phyloP scores from a whole-genome alignment of 768 basidiomycete species.

The Phallus indusiatus region DNA sequence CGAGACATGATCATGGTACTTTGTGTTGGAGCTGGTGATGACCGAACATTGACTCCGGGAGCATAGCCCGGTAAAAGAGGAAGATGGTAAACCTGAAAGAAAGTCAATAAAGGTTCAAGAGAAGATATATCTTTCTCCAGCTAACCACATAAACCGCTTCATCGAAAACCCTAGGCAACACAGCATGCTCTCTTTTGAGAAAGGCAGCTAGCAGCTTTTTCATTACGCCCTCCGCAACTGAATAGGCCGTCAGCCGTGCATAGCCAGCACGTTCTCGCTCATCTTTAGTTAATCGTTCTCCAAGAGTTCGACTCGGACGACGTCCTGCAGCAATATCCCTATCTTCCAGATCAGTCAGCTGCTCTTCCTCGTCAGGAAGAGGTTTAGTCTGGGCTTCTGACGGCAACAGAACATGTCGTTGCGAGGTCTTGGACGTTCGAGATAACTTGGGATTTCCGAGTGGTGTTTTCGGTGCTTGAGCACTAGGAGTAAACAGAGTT shows the following conservation, averaged over 20 bases:
- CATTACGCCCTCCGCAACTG: constrained; percentile 74
- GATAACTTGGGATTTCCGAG: constrained; percentile 9
- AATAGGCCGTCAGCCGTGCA: constrained; percentile 83
- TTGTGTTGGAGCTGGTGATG: constrained; percentile 48
- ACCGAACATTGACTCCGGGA: constrained; percentile 76
- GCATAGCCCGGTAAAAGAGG: constrained; percentile 90
- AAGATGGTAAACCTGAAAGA: constrained; percentile 76
- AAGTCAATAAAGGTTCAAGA: neutral
- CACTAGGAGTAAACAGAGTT: neutral
- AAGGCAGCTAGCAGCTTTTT: constrained; percentile 80
- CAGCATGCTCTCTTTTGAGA: constrained; percentile 89
- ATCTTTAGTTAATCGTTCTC: constrained; percentile 81
- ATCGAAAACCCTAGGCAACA: constrained; percentile 77
- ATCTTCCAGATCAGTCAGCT: constrained; percentile 34
- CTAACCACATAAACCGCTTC: constrained; percentile 89
- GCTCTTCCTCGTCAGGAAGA: constrained; percentile 29
- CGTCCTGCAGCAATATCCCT: constrained; percentile 46
- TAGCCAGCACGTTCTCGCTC: constrained; percentile 76
- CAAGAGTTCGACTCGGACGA: constrained; percentile 50
- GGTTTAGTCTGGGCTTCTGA: constrained; percentile 85
- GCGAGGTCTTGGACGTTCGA: constrained; percentile 83
- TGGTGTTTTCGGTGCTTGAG: neutral
- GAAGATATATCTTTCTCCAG: constrained; percentile 11
- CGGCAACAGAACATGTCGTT: constrained; percentile 84
- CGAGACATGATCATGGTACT: constrained; percentile 54